Evolutionary conservation across 1,139 yeast species (phyloP), one percentile per base, ranked within the genome.

Genomic region (Yamadazyma songkhlaensis): DNA sequence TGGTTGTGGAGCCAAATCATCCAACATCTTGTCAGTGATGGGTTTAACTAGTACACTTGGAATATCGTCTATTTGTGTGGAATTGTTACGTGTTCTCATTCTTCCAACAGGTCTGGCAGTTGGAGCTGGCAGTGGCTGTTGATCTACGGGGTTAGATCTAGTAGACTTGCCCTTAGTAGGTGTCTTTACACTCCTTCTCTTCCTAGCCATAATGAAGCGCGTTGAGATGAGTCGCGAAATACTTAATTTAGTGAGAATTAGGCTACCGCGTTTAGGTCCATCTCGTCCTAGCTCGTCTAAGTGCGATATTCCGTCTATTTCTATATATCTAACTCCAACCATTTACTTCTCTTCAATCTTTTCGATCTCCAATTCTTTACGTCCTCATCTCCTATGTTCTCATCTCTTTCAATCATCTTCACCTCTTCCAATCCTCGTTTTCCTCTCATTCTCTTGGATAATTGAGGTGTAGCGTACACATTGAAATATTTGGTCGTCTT

Each of bases 391-490:
- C 31, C 42, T 25, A 29, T 40, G 37, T 33, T 38, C 9, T 31
- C 36, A 25, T 38, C 45, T 6, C 21, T 28, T 6, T 29, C 38
- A 11, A 13, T 20, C 33, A 37, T 38, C 33, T 21, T 38, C 5
- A 49, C 40, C 17, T 48, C 49, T 0, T 46, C 54, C 15, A 70
- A 45, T 0, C 74, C 74, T 3, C 63, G 56, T n/a, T 36, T 38
- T 0, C 56, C 57, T 40, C 57, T 64, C 75, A 71, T 70, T 40
- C 61, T 62, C 27, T 74, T 52, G 0, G 74, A 60, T 22, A 71
- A 55, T 44, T 67, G 74, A 3, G 76, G 75, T 1, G 77, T 70
- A 6, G 62, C 72, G 44, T 62, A 70, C 1, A 60, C 53, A 41
- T 71, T 69, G 55, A 71, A 71, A 43, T 69, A 70, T 34, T 61